Conservation (phyloP, 306 rosid species). For the Lathyrus sativus region DNA sequence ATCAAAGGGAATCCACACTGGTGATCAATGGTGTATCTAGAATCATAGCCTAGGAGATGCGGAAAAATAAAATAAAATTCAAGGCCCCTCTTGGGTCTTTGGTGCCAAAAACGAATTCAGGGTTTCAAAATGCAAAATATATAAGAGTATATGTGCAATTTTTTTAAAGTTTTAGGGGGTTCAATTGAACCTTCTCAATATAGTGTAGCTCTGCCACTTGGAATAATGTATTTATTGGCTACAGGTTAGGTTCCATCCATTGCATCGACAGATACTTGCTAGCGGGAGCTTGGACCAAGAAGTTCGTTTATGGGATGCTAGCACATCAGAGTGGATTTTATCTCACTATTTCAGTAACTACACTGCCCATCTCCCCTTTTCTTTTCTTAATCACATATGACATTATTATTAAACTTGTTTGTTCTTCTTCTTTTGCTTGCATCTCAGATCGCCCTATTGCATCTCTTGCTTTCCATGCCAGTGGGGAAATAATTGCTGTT, state of each 20-base stretch:
- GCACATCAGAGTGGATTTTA: constrained; percentile 46
- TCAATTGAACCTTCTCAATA: too few relatives aligned
- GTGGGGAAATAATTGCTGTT: constrained; percentile 58
- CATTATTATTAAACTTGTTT: constrained; percentile 11
- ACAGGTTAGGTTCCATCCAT: constrained; percentile 61
- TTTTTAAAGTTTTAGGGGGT: too few relatives aligned
- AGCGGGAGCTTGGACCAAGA: constrained; percentile 60
- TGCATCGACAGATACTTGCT: constrained; percentile 47
- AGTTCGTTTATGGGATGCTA: constrained; percentile 55
- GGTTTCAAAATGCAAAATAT: too few relatives aligned
- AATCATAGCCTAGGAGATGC: too few relatives aligned
- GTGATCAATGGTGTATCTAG: too few relatives aligned
- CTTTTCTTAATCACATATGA: constrained; percentile 12
- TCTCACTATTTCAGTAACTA: constrained; percentile 49
- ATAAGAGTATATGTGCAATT: too few relatives aligned
- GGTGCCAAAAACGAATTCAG: too few relatives aligned
- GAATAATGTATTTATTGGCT: constrained; percentile 36
- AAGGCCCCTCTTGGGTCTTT: too few relatives aligned
- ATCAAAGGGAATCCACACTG: too few relatives aligned
- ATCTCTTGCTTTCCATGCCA: constrained; percentile 58
- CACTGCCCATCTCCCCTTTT: constrained; percentile 17
- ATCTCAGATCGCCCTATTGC: constrained; percentile 54
- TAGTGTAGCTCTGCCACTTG: not conserved
- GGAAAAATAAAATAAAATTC: too few relatives aligned
- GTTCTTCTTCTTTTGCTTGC: constrained; percentile 1